phyloP scores from a whole-genome alignment of 768 basidiomycete genomes.

The Psilocybe cubensis region DNA sequence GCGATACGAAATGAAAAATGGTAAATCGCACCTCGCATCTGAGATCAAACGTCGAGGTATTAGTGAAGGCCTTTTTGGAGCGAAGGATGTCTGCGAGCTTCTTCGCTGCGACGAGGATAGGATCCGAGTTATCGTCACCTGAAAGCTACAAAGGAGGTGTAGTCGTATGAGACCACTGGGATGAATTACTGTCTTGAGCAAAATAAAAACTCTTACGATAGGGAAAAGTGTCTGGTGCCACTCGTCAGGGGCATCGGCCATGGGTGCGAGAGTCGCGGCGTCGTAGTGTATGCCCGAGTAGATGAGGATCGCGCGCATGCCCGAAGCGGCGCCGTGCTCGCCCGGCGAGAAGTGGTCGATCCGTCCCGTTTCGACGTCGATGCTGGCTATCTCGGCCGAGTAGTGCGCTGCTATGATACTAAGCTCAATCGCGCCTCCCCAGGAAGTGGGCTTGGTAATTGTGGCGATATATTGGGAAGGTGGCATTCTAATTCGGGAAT shows the following conservation, averaged over 20 bases:
- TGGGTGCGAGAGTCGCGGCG: conserved; percentile 81
- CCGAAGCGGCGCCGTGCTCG: conserved; percentile 33
- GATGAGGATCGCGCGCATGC: conserved; percentile 70
- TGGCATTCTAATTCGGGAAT: conserved; percentile 42
- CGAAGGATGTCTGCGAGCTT: conserved; percentile 76
- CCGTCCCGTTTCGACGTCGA: conserved; percentile 92
- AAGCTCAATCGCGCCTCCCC: conserved; percentile 98
- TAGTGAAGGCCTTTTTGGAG: conserved; percentile 83
- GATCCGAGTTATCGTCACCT: conserved; percentile 46
- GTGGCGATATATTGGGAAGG: conserved; percentile 75
- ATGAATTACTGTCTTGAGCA: not conserved
- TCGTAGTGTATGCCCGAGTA: conserved; percentile 99
- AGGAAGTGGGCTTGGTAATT: conserved; percentile 78
- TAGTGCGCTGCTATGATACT: conserved; percentile 84
- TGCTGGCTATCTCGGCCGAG: conserved; percentile 81
- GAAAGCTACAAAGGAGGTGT: conserved; percentile 26
- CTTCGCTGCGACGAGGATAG: conserved; percentile 64
- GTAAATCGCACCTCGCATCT: conserved; percentile 71
- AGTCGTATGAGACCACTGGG: not conserved
- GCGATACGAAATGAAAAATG: not conserved
- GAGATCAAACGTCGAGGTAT: conserved; percentile 89
- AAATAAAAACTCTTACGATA: conserved; percentile 41
- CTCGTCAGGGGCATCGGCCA: conserved; percentile 72
- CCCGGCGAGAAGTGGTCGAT: conserved; percentile 78
- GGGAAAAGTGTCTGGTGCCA: conserved; percentile 92